A percentile compares a stretch with the other conserved stretches of the same genome.
These are phyloP conservation scores for Suillus brevipes DNA, from an alignment of 768 basidiomycete species.

Conservation along the genomic window DNA sequence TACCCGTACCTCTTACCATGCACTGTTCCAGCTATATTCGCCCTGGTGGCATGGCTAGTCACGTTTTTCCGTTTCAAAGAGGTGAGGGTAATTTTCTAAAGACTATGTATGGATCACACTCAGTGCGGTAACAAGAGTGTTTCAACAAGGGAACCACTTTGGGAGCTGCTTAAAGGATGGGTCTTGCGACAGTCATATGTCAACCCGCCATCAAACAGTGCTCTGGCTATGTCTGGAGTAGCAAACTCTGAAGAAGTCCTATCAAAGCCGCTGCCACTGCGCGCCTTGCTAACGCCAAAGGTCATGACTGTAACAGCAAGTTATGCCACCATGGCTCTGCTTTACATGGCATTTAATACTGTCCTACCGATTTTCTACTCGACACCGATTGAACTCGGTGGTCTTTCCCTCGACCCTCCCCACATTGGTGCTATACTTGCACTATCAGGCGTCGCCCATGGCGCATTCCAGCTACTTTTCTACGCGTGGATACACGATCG, in stretches of 20 bases:
- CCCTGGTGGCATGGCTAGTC: constrained; percentile 47
- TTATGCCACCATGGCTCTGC: constrained; percentile 57
- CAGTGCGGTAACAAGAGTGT: constrained; percentile 33
- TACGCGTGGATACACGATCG: constrained; percentile 55
- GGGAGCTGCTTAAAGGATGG: neutral
- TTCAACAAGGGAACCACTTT: neutral
- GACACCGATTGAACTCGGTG: constrained; percentile 16
- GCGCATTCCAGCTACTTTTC: constrained; percentile 57
- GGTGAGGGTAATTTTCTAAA: constrained; percentile 20
- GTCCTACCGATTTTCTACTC: constrained; percentile 23
- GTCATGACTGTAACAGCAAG: constrained; percentile 57
- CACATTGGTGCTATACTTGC: constrained; percentile 19
- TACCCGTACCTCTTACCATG: constrained; percentile 72
- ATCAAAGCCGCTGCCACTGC: constrained; percentile 40
- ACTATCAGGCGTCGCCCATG: constrained; percentile 56
- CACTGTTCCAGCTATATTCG: constrained; percentile 57
- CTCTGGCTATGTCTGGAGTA: neutral
- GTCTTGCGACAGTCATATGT: constrained; percentile 10
- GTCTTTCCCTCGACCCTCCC: constrained; percentile 10
- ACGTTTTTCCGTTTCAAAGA: constrained; percentile 53
- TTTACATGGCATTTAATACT: constrained; percentile 60
- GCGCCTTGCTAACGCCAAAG: constrained; percentile 44
- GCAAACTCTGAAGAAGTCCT: constrained; percentile 12
- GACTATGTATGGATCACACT: neutral
- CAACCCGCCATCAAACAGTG: neutral